Conservation (phyloP, 1,139 yeast species). For the Saccharomyces hybrid region DNA sequence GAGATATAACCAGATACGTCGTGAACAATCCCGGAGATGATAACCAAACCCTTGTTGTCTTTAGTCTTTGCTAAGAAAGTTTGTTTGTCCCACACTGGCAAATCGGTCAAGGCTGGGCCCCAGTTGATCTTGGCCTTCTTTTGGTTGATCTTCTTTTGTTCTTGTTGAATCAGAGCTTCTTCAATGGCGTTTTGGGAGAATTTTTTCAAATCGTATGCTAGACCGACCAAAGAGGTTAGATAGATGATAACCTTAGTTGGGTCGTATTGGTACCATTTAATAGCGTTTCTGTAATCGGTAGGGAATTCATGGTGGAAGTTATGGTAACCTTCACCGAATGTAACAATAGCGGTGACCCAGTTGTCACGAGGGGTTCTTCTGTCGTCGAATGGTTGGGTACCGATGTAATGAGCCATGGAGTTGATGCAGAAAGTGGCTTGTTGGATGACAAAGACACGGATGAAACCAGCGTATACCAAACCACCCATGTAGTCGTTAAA, state of each 20-base stretch:
- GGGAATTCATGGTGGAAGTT: slow-evolving; percentile 99
- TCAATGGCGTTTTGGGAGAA: slow-evolving; percentile 94
- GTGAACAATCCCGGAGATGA: slow-evolving; percentile 91
- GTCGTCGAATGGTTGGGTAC: slow-evolving; percentile 96
- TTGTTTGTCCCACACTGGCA: slow-evolving; percentile 87
- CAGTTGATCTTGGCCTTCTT: slow-evolving; percentile 74
- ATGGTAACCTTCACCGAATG: slow-evolving; percentile 98
- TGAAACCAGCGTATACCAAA: slow-evolving; percentile 78
- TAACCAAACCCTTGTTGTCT: slow-evolving; percentile 52
- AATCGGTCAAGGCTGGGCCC: slow-evolving; percentile 79
- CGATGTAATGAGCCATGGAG: slow-evolving; percentile 97
- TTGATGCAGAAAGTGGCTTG: slow-evolving; percentile 98
- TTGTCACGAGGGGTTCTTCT: slow-evolving; percentile 97
- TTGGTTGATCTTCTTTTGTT: slow-evolving; percentile 87
- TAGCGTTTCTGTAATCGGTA: slow-evolving; percentile 93
- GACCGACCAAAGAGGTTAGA: slow-evolving; percentile 63
- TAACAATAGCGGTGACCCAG: slow-evolving; percentile 84
- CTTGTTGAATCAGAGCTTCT: slow-evolving; percentile 92
- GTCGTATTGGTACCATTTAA: slow-evolving; percentile 97
- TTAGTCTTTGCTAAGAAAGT: slow-evolving; percentile 68
- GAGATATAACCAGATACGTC: slow-evolving; percentile 77
- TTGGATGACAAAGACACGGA: slow-evolving; percentile 78
- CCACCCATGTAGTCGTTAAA: slow-evolving; percentile 96
- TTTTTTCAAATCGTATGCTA: slow-evolving; percentile 84
- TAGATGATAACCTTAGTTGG: slow-evolving; percentile 85